These are phyloP conservation scores for Colletotrichum theobromicola DNA, from an alignment of 2,329 filamentous ascomycete species.

Conservation along the genomic window DNA sequence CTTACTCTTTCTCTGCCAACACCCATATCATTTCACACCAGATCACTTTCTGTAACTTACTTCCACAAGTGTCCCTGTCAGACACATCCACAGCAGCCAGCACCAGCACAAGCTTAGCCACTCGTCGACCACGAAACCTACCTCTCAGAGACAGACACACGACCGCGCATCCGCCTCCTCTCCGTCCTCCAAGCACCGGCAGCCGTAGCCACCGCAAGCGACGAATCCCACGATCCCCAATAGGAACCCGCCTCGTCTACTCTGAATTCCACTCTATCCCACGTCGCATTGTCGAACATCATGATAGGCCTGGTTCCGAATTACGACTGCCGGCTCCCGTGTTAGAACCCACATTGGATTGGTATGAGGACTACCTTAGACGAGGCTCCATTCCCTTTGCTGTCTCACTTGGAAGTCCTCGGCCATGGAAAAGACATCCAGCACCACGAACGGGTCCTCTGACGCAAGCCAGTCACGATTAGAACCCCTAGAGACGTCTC, in stretches of 20 bases:
- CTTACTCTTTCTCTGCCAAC: not conserved
- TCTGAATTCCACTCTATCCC: conserved; percentile 6
- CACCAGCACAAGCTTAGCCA: conserved; percentile 6
- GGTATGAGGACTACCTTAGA: conserved; percentile 20
- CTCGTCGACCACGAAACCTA: conserved; percentile 2
- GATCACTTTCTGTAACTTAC: conserved; percentile 3
- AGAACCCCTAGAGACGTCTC: conserved; percentile 20
- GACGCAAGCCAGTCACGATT: conserved; percentile 24
- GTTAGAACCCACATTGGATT: conserved; percentile 21
- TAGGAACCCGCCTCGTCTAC: not conserved
- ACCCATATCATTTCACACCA: not conserved
- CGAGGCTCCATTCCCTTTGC: conserved; percentile 20
- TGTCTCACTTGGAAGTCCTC: conserved; percentile 29
- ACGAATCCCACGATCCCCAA: not conserved
- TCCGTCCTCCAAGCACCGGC: not conserved
- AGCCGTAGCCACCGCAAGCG: not conserved
- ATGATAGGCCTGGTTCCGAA: conserved; percentile 20
- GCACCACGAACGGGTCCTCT: conserved; percentile 32
- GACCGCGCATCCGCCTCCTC: conserved; percentile 10
- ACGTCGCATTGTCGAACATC: conserved; percentile 22
- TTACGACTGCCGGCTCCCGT: conserved; percentile 20
- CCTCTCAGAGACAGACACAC: conserved; percentile 5
- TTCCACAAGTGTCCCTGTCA: conserved; percentile 10
- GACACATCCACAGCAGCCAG: conserved; percentile 12
- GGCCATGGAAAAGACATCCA: conserved; percentile 41